These are phyloP conservation scores for Trifolium repens DNA, from an alignment of 306 rosid genomes.

Conservation along the genomic window DNA sequence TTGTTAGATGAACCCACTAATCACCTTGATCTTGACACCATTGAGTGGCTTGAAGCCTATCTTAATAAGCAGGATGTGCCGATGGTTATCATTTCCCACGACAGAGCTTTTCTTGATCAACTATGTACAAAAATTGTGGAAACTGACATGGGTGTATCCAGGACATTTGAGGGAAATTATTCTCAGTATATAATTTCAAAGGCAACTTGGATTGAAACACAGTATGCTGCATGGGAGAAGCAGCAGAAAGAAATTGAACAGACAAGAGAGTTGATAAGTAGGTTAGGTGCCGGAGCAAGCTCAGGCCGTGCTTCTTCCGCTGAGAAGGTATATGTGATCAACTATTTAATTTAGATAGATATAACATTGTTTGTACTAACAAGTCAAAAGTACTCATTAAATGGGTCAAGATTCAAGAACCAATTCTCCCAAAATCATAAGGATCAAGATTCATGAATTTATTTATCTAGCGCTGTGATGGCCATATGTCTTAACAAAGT, in stretches of 20 bases:
- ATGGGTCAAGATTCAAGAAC: neutral
- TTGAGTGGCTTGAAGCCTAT: constrained; percentile 96
- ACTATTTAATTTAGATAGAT: constrained; percentile 26
- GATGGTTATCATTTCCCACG: constrained; percentile 97
- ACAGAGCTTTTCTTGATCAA: constrained; percentile 97
- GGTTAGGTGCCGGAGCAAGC: constrained; percentile 96
- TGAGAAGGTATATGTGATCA: constrained; percentile 68
- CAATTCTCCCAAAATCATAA: neutral
- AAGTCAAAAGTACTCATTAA: constrained; percentile 7
- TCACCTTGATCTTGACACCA: constrained; percentile 97
- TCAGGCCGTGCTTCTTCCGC: constrained; percentile 98
- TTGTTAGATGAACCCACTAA: constrained; percentile 95
- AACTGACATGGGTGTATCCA: constrained; percentile 93
- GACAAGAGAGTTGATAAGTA: constrained; percentile 73
- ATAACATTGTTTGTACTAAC: constrained; percentile 30
- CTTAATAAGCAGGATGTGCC: constrained; percentile 93
- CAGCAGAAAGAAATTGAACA: constrained; percentile 98
- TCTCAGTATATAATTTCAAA: constrained; percentile 74
- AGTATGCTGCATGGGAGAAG: constrained; percentile 96
- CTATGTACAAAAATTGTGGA: constrained; percentile 98
- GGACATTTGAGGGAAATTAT: constrained; percentile 88
- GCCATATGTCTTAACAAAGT: constrained; percentile 17
- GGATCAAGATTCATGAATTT: constrained; percentile 1
- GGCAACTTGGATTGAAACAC: constrained; percentile 89
- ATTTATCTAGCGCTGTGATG: neutral